Base-by-base conservation (phyloP, 768 basidiomycete species). In the Russula foetens region DNA sequence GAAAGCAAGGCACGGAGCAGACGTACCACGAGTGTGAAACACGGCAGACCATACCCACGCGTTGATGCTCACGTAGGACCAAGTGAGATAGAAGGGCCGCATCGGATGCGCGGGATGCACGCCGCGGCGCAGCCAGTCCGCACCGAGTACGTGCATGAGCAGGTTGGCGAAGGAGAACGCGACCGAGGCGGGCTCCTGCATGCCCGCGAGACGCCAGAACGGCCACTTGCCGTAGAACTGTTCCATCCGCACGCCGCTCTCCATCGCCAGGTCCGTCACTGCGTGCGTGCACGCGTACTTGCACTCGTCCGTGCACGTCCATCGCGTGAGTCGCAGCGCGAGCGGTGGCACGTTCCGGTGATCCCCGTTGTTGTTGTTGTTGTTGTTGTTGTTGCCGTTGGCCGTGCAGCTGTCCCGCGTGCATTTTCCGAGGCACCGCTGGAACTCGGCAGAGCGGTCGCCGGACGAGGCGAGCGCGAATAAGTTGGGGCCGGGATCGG, bases 171-270 rank as follows among this genome's bases (percentile, higher is more conserved):
- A 67, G 15, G 91, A 94, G 75, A 98, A 97, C 38, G 82, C 72
- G 59, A 97, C 94, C 2, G 91, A 90, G 8, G 94, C 88, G 7
- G 96, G 95, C 73, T 99, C 96, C 69, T 98, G 96, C 72, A 92
- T 87, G 31, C 94, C 92, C n/a, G 77, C 74, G 23, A 89, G 75
- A 31, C 95, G 81, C 82, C 85, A 88, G 71, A 99, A 98, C 0
- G 95, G 92, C 96, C 96, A 98, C 76, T 98, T 98, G 17, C 96
- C 97, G 67, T 92, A 83, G 71, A 90, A 95, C 66, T 97, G 94
- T 46, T 89, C 81, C 1, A 90, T 73, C 2, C 59, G 65, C 43
- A 68, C 66, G 0, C 81, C 81, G 6, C 60, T 66, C 33, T 65
- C 53, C n/a, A 81, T 64, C 35, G 83, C 82, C 8, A 73, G 68